Base-by-base conservation (phyloP, 345 rosid species). In the Barbarea vulgaris region DNA sequence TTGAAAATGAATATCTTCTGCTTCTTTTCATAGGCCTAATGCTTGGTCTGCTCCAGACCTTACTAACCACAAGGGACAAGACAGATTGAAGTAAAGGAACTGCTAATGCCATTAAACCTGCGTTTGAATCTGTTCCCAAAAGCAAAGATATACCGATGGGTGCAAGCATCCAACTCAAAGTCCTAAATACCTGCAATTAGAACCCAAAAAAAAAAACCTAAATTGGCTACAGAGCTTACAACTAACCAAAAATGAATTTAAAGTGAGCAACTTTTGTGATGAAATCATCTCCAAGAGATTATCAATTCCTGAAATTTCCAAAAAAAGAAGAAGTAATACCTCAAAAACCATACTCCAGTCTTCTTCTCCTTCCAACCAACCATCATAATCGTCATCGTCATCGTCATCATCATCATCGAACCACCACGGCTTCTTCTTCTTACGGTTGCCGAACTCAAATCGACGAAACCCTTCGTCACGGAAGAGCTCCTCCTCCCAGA, bases 61-160 rank as follows among this genome's bases (percentile, higher is more conserved):
- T 86, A 67, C 81, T 85, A 47, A 88, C 50, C 59, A 81, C 87
- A 31, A 91, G 75, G 4, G 96, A 85, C 30, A 89, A 65, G 14
- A 83, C 64, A 6, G 93, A 78, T 80, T 91, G 96, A 6, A 89
- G 92, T 14, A 94, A 70, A 14, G 98, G 98, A 77, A 91, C 91
- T 4, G 88, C 98, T 77, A 87, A 82, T 62, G 96, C 97, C 97
- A 91, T 91, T 48, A 90, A 28, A 57, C 93, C 86, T 3, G 93
- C 91, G 77, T 86, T 85, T 52, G 94, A 82, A 28, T 89, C 91
- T 17, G 93, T 88, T 79, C 96, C 96, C 2, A 94, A 78, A 67
- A 94, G 77, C 74, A 85, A 72, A 0, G 96, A 85, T 68, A 94
- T 64, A 37, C 82, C 89, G 5, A 91, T 68, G 18, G 97, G 96